phyloP scores from a whole-genome alignment of 2,329 filamentous ascomycete species.

The Diaporthe vexans region DNA sequence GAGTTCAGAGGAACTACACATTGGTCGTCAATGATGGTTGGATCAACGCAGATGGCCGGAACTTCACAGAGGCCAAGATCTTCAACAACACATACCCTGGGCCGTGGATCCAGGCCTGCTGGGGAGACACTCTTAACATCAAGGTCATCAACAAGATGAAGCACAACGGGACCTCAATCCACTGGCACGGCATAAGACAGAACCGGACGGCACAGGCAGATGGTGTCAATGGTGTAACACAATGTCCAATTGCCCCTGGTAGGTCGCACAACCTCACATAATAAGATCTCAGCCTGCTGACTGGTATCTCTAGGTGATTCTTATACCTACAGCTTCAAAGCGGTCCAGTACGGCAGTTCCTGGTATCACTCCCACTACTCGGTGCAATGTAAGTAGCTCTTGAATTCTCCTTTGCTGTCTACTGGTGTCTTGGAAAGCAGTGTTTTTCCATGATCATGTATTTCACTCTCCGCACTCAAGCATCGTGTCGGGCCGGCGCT shows the following conservation, averaged over 20 bases:
- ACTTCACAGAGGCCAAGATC: conserved; percentile 31
- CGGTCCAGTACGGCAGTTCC: conserved; percentile 55
- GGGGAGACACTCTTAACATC: conserved; percentile 73
- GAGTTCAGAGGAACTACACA: conserved; percentile 25
- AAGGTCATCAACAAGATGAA: conserved; percentile 72
- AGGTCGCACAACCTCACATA: no score
- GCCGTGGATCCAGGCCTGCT: conserved; percentile 70
- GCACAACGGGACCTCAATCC: conserved; percentile 71
- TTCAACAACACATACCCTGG: conserved; percentile 73
- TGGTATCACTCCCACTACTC: conserved; percentile 60
- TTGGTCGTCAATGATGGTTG: conserved; percentile 27
- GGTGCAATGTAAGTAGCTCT: conserved; percentile 57
- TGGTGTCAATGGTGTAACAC: conserved; percentile 71
- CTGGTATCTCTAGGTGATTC: conserved; percentile 51
- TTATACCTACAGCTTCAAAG: conserved; percentile 74
- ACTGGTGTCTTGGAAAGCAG: background rate
- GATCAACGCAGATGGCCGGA: conserved; percentile 31
- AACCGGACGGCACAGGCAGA: conserved; percentile 77
- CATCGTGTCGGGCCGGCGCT: background rate
- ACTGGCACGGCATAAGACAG: conserved; percentile 78
- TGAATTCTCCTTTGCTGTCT: background rate
- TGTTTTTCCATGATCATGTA: no score
- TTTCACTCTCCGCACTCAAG: background rate
- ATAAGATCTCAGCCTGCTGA: background rate
- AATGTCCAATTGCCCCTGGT: conserved; percentile 70